Percentiles rank a stretch among this genome's conserved stretches.
Conservation (phyloP, 1,139 yeast species). For the Scheffersomyces quercinus region DNA sequence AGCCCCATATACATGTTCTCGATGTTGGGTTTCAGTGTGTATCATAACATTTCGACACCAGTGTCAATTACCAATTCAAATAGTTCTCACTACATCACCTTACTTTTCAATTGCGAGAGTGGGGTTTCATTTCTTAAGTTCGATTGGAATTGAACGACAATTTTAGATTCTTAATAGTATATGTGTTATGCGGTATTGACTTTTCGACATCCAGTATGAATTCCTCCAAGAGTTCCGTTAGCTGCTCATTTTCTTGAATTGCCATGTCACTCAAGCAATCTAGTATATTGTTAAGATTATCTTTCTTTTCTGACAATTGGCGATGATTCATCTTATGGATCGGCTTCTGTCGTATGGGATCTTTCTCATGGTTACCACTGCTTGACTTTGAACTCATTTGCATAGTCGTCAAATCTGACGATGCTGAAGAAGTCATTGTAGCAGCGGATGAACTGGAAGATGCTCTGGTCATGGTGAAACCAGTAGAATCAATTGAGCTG, state of each 20-base stretch:
- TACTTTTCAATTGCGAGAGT: too few relatives aligned
- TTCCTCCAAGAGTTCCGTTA: slow-evolving; percentile 6
- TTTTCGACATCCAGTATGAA: slow-evolving; percentile 9
- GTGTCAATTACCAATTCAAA: too few relatives aligned
- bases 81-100: too few relatives aligned
- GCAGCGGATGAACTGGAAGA: too few relatives aligned
- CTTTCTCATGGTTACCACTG: background rate
- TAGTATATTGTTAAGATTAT: slow-evolving; percentile 12
- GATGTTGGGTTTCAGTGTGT: too few relatives aligned
- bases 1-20: too few relatives aligned
- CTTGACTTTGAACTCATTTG: too few relatives aligned
- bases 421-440: too few relatives aligned
- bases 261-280: slow-evolving; percentile 13
- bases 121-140: too few relatives aligned
- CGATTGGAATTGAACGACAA: background rate
- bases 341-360: slow-evolving; percentile 4
- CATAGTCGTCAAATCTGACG: too few relatives aligned
- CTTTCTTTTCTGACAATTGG: slow-evolving; percentile 9
- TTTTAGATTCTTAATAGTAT: slow-evolving; percentile 3
- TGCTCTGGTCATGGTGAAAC: background rate
- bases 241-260: slow-evolving; percentile 8
- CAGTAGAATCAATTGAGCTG: background rate
- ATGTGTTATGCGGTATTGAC: slow-evolving; percentile 15
- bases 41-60: too few relatives aligned
- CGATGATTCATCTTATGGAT: slow-evolving; percentile 6